These are phyloP conservation scores for Eutrema japonicum DNA, from an alignment of 345 rosid genomes.

Conservation along the genomic window DNA sequence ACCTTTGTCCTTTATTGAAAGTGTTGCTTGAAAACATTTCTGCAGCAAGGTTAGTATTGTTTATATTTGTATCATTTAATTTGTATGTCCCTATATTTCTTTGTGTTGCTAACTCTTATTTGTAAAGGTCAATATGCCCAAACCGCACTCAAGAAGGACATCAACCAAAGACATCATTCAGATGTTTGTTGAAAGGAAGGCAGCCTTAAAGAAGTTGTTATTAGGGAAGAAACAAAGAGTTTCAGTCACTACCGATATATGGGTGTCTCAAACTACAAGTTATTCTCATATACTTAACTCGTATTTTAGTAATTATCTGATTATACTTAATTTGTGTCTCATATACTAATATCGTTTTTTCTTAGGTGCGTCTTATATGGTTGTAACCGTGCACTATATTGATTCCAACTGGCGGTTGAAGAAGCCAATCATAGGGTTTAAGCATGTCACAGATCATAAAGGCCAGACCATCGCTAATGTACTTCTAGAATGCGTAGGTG, in stretches of 20 bases:
- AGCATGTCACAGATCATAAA: background rate
- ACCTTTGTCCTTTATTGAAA: background rate
- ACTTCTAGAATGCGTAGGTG: background rate
- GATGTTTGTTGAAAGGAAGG: too few relatives aligned
- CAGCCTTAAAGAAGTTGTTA: too few relatives aligned
- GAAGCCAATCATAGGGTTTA: background rate
- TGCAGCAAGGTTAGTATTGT: background rate
- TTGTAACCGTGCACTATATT: background rate
- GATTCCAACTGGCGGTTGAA: background rate
- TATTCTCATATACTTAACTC: too few relatives aligned
- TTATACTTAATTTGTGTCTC: too few relatives aligned
- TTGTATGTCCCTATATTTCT: too few relatives aligned
- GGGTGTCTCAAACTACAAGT: background rate
- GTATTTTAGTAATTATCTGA: too few relatives aligned
- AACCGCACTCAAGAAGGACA: too few relatives aligned
- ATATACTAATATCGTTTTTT: too few relatives aligned
- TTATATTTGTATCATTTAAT: background rate
- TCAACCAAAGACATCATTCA: too few relatives aligned
- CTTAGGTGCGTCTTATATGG: background rate
- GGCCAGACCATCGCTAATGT: background rate
- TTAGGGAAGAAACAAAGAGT: too few relatives aligned
- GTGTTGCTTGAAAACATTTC: background rate
- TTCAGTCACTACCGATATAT: background rate
- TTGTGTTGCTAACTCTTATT: too few relatives aligned
- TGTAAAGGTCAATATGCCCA: too few relatives aligned